Conservation (phyloP, 73 alveolate genomes). For the Paraurostyla sp. region DNA sequence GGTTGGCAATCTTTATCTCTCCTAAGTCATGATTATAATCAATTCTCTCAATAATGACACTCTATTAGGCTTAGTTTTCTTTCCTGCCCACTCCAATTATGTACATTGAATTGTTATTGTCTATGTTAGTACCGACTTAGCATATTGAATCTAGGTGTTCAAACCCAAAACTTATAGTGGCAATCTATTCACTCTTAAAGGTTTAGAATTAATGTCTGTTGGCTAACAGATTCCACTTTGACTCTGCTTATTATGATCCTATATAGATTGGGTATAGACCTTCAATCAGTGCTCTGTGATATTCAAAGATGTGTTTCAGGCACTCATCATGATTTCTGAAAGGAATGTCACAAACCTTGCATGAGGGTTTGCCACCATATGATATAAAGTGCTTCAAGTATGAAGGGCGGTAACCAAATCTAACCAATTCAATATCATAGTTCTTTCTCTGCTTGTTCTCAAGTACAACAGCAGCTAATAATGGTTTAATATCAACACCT, state of each 20-base stretch:
- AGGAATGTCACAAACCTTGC: conserved; percentile 43
- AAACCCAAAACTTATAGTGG: not conserved
- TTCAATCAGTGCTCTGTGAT: not conserved
- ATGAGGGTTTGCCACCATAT: not conserved
- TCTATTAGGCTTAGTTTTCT: not conserved
- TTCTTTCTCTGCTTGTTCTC: not conserved
- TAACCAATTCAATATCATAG: not conserved
- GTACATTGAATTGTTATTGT: not conserved
- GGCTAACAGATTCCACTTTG: not conserved
- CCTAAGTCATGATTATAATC: not conserved
- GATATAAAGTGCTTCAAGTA: conserved; percentile 28
- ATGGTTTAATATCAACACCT: conserved; percentile 16
- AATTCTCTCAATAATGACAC: not conserved
- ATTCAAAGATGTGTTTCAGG: not conserved
- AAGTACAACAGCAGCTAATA: conserved; percentile 10
- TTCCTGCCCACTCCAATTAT: not conserved
- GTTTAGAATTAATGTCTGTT: not conserved
- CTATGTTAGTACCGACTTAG: conserved; percentile 10
- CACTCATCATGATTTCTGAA: not conserved
- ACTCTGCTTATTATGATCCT: not conserved
- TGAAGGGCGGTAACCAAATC: not conserved
- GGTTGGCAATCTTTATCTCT: not conserved
- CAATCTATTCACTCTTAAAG: not conserved
- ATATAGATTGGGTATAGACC: conserved; percentile 18
- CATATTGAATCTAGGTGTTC: not conserved